These are phyloP conservation scores for Monilinia vaccinii-corymbosi DNA, from an alignment of 2,329 filamentous ascomycete genomes.

Conservation along the genomic window DNA sequence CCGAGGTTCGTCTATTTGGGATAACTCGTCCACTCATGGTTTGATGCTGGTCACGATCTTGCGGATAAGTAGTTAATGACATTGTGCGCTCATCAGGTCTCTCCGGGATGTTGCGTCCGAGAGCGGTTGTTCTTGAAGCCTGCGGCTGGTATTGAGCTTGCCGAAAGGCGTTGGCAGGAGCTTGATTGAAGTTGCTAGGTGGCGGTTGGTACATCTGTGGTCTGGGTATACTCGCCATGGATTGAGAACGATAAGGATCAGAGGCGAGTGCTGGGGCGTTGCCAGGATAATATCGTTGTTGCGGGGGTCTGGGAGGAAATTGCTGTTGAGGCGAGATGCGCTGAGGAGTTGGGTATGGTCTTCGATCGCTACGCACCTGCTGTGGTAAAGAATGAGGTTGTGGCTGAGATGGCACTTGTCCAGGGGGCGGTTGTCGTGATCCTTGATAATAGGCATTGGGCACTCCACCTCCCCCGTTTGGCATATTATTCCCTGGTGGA, in stretches of 20 bases:
- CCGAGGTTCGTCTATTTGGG: slow-evolving; percentile 54
- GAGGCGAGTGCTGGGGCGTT: slow-evolving; percentile 63
- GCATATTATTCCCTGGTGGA: slow-evolving; percentile 8
- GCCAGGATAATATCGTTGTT: slow-evolving; percentile 52
- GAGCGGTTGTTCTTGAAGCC: slow-evolving; percentile 74
- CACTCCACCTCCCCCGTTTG: slow-evolving; percentile 29
- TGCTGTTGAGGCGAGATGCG: slow-evolving; percentile 34
- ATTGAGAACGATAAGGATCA: slow-evolving; percentile 87
- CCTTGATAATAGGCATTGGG: slow-evolving; percentile 43
- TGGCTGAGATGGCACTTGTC: slow-evolving; percentile 34
- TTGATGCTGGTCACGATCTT: slow-evolving; percentile 73
- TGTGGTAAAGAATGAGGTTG: slow-evolving; percentile 51
- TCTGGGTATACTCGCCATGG: slow-evolving; percentile 68
- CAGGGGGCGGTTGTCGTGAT: slow-evolving; percentile 30
- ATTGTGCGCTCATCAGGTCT: slow-evolving; percentile 88
- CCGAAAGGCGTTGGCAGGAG: slow-evolving; percentile 67
- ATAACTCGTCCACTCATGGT: slow-evolving; percentile 92
- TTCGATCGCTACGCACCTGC: slow-evolving; percentile 52
- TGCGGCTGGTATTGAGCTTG: slow-evolving; percentile 62
- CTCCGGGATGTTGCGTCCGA: slow-evolving; percentile 85
- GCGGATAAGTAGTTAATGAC: slow-evolving; percentile 81
- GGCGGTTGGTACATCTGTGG: slow-evolving; percentile 63
- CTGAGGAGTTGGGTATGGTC: slow-evolving; percentile 57
- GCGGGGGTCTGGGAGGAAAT: slow-evolving; percentile 38
- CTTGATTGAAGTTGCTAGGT: slow-evolving; percentile 51